phyloP scores from a whole-genome alignment of 768 basidiomycete genomes.

The Agrocybe praecox region DNA sequence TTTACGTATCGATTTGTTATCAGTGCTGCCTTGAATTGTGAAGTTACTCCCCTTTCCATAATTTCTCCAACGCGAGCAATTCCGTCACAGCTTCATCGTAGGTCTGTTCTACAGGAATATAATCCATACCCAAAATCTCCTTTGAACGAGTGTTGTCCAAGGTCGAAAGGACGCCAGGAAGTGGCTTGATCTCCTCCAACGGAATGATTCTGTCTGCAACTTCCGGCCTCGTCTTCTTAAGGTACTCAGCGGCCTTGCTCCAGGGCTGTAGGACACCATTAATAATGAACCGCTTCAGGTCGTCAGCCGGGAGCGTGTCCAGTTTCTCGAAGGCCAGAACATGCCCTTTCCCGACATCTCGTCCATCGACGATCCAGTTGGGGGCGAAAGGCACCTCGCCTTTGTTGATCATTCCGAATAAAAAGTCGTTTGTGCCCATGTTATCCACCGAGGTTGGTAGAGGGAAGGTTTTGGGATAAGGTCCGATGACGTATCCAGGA shows the following conservation, averaged over 20 bases:
- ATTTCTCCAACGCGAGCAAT: constrained; percentile 24
- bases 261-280: constrained; percentile 29
- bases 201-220: constrained; percentile 13
- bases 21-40: too few species aligned
- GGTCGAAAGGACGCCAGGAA: constrained; percentile 24
- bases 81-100: constrained; percentile 28
- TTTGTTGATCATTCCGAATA: constrained; percentile 30
- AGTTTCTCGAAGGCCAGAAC: constrained; percentile 30
- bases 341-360: constrained; percentile 37
- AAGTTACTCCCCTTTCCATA: constrained; percentile 15
- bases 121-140: constrained; percentile 25
- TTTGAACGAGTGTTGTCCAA: constrained; percentile 27
- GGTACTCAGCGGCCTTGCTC: constrained; percentile 27
- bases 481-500: constrained; percentile 39
- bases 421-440: constrained; percentile 33
- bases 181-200: constrained; percentile 17
- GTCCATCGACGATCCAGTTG: constrained; percentile 36
- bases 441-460: constrained; percentile 20
- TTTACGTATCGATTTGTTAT: too few species aligned
- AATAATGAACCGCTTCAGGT: constrained; percentile 31
- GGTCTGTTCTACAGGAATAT: constrained; percentile 26
- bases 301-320: constrained; percentile 18
- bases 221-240: constrained; percentile 19
- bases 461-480: constrained; percentile 33
- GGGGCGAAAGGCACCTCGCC: constrained; percentile 17